Base-by-base conservation (phyloP, 2,329 filamentous ascomycete species). In the Xylariaceae sp. region DNA sequence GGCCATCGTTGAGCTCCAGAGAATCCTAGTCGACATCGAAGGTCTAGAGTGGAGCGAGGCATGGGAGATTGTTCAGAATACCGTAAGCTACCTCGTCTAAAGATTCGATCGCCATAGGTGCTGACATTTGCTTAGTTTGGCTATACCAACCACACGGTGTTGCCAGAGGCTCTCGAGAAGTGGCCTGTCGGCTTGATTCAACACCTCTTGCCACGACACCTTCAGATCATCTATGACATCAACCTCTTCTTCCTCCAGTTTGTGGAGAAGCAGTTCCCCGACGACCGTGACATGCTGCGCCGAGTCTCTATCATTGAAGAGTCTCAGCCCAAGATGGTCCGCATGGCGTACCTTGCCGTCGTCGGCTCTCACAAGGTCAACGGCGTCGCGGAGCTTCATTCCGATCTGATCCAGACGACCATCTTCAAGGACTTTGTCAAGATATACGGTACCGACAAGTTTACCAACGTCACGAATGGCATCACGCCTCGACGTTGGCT, bases 281-380 rank as follows among this genome's bases (percentile, higher is more conserved):
- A 86, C 35, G 87, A 96, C 46, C 78, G 87, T 37, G 90, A 95
- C 2, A 71, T 98, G 45, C 76, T 98, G 21, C 58, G 70, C 11
- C 75, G 86, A 23, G 88, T 96, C n/a, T 96, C 90, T 5, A 93
- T 98, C 53, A 94, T 98, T 39, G 92, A 98, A 60, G 92, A 98
- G 61, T 88, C 85, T 5, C 83, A 93, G 58, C 86, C 89, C 27
- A 94, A 96, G 75, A 94, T 95, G 85, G 81, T 98, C 40, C 83
- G 90, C 57, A 98, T 98, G 92, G 92, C 92, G 2, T 92, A 77
- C 61, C 68, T 98, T 32, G 92, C 92, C 43, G 83, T 96, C 55
- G 88, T 98, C 50, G 92, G 92, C 30, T 96, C 92, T 22, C 92
- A 96, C 76, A 98, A 96, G 69, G 89, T 98, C 67, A 98, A 98